Conservation (phyloP, 352 stramenopile species). For the Aphanomyces invadans region DNA sequence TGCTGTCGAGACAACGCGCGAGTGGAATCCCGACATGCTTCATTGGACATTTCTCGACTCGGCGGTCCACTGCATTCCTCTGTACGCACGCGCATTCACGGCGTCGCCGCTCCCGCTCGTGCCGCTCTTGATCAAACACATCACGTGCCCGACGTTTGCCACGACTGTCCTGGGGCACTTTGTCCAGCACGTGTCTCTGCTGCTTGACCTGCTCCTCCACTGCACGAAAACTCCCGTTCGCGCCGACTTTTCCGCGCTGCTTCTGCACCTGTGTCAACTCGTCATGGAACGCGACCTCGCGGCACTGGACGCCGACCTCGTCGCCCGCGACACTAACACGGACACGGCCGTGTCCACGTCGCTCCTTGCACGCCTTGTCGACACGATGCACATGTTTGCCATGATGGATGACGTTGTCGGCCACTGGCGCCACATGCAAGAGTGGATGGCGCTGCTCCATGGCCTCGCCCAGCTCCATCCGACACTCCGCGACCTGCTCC, state of each 20-base stretch:
- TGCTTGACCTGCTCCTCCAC: constrained; percentile 18
- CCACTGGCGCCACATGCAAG: constrained; percentile 14
- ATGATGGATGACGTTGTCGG: constrained; percentile 17
- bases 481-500: neutral
- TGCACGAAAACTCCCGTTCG: constrained; percentile 21
- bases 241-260: constrained; percentile 15
- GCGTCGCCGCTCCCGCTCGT: constrained; percentile 1
- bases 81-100: constrained; percentile 20
- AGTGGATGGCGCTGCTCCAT: neutral
- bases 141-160: constrained; percentile 5
- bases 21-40: too few species aligned
- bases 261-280: neutral
- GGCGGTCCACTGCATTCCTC: constrained; percentile 3
- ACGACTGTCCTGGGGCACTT: neutral
- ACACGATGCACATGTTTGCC: constrained; percentile 15
- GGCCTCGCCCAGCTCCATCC: neutral
- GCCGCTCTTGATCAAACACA: neutral
- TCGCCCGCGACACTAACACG: neutral
- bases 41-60: constrained; percentile 16
- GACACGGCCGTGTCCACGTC: neutral
- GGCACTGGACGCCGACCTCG: neutral
- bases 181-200: constrained; percentile 1
- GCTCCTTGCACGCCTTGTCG: constrained; percentile 10
- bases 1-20: too few species aligned
- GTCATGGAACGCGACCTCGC: neutral